Evolutionary conservation across 176 grass and related monocot genomes (phyloP), one percentile per base, ranked within the genome.

Genomic region (Tillandsia fasciculata): DNA sequence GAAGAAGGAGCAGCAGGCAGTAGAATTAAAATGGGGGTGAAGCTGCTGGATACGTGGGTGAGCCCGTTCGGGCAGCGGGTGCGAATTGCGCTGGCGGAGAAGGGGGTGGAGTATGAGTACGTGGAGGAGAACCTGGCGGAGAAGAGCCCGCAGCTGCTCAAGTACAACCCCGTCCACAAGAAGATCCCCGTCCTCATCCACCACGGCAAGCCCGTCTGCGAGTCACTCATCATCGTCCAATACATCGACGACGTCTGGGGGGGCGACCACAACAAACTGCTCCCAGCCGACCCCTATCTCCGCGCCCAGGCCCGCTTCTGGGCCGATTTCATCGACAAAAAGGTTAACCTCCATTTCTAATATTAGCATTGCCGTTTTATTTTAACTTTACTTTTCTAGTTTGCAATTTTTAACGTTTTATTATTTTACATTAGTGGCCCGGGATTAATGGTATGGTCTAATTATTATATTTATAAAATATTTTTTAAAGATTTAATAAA

Each of bases 31-130:
- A 24, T 24, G 24, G 24, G 24, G 1, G 71, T 94, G 6, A 24
- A 65, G 0, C 72, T 96, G 1, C 77, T 96, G 1, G 82, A 91
- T 33, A 69, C 71, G 74, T 86, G 73, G 84, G 85, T 86, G n/a
- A 91, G 87, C 74, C 80, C 77, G 2, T 96, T 82, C 69, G 87
- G 87, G 0, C 84, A 86, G 70, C 78, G 91, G 14, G 74, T 59
- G 2, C 64, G 63, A 9, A 84, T 96, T 52, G 87, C 82, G 9
- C 51, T 96, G 17, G 63, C 72, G 28, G 83, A 72, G 77, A 96
- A 96, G 78, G 87, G 87, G n/a, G 82, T 96, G 49, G 56, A 74
- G 70, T 88, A 71, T 71, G 91, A 91, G 74, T 86, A 81, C 64
- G 83, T 50, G 56, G 10, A 82, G 24, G 68, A 96, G 82, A 79